Base-by-base conservation (phyloP, 176 grass and related monocot genomes). In the Metroxylon sagu region DNA sequence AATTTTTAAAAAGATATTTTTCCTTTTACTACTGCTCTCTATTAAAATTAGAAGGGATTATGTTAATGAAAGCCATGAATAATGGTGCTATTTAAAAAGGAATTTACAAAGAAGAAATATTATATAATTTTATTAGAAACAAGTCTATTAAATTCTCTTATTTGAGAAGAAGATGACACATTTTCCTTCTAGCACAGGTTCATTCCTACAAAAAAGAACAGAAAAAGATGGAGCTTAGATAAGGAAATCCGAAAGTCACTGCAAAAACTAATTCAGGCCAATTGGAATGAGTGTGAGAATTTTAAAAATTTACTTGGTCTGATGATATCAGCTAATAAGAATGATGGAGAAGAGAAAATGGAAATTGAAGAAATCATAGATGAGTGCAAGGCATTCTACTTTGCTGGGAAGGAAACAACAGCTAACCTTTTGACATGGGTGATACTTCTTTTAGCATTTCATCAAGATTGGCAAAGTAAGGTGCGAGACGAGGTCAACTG, bases 341-440 rank as follows among this genome's bases (percentile, higher is more conserved):
- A 65, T 73, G 73, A 57, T n/a, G 48, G 19, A 0, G 67, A 75
- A 74, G 73, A 78, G 19, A 75, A 68, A 78, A 85, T 95, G 85
- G 85, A 70, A 75, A 71, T 86, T 50, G 79, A 95, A 71, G 90
- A 89, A 59, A 95, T 95, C 61, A 86, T 95, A 55, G 77, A 89
- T 55, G 82, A 89, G 79, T 89, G 90, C 74, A 95, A 89, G 72
- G 73, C 85, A 64, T 95, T 89, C 56, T 95, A 89, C 71, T 86
- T 89, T 73, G 74, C 85, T 0, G 85, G 90, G 18, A 95, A 84
- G 78, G 90, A 89, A 79, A 95, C 90, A 56, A 95, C 90, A 16
- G 76, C 82, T 16, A 83, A 79, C 68, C 68, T 95, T 54, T 70
- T 89, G 64, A 86, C 90, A 61, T 95, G 90, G 85, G 76, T 72